Conservation (phyloP, 1,139 yeast species). For the Protomyces lactucae-debilis region DNA sequence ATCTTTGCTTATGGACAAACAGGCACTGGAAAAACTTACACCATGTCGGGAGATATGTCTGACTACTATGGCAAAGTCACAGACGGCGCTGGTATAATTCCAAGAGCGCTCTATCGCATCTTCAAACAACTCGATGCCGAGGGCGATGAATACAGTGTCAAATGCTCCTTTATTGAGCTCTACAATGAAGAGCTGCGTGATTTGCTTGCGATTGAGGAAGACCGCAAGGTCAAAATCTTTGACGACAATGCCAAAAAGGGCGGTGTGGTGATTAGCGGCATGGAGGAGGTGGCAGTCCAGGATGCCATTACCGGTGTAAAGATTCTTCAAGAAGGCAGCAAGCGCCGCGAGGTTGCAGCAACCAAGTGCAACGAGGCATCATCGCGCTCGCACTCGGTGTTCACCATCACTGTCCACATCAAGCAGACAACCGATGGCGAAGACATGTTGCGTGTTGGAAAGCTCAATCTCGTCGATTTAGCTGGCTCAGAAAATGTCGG, state of each 20-base stretch:
- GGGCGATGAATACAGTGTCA: constrained; percentile 53
- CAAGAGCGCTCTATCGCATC: constrained; percentile 54
- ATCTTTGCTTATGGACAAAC: constrained; percentile 86
- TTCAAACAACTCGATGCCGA: constrained; percentile 46
- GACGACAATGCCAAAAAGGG: constrained; percentile 43
- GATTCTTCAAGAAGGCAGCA: constrained; percentile 50
- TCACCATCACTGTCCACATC: constrained; percentile 56
- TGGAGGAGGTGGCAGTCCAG: constrained; percentile 47
- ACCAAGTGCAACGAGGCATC: constrained; percentile 69
- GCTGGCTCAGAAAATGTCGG: constrained; percentile 85
- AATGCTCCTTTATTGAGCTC: constrained; percentile 64
- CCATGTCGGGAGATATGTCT: constrained; percentile 70
- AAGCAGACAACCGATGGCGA: constrained; percentile 43
- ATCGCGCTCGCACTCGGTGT: constrained; percentile 69
- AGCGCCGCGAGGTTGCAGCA: constrained; percentile 58
- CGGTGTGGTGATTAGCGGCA: constrained; percentile 47
- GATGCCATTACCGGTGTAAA: constrained; percentile 45
- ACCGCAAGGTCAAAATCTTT: constrained; percentile 44
- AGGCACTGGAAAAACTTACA: constrained; percentile 80
- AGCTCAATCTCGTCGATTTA: constrained; percentile 74
- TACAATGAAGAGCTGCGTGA: constrained; percentile 71
- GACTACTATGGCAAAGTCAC: constrained; percentile 30
- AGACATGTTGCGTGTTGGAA: constrained; percentile 45
- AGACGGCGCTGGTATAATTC: constrained; percentile 61
- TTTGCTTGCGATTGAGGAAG: constrained; percentile 43